These are phyloP conservation scores for Globisporangium carolinianum DNA, from an alignment of 352 stramenopile species.

Conservation along the genomic window DNA sequence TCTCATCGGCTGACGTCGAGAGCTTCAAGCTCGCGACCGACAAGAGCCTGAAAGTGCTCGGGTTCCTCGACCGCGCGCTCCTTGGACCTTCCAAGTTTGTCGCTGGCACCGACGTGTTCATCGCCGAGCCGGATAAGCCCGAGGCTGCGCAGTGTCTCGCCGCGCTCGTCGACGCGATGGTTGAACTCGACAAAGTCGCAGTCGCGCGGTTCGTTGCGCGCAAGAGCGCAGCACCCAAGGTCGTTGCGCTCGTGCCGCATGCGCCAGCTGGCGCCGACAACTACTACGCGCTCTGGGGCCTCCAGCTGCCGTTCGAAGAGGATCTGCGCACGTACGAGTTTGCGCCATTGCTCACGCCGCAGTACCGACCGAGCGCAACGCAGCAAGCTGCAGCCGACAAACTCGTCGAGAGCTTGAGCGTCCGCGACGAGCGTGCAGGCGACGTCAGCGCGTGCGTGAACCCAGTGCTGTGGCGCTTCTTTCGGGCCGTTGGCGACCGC, in stretches of 20 bases:
- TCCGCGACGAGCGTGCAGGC: slow-evolving; percentile 52
- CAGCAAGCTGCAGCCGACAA: slow-evolving; percentile 59
- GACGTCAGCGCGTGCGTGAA: slow-evolving; percentile 64
- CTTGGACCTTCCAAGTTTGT: slow-evolving; percentile 55
- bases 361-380: slow-evolving; percentile 37
- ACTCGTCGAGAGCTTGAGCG: slow-evolving; percentile 68
- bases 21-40: slow-evolving; percentile 80
- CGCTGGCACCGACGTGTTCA: slow-evolving; percentile 55
- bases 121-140: slow-evolving; percentile 66
- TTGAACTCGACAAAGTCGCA: slow-evolving; percentile 45
- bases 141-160: slow-evolving; percentile 53
- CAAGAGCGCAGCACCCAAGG: slow-evolving; percentile 75
- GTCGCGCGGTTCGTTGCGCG: slow-evolving; percentile 71
- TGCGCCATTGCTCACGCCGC: slow-evolving; percentile 45
- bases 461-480: slow-evolving; percentile 66
- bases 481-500: slow-evolving; percentile 47
- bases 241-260: slow-evolving; percentile 66
- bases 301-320: slow-evolving; percentile 76
- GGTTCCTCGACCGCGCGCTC: slow-evolving; percentile 53
- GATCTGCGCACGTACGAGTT: slow-evolving; percentile 79
- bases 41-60: slow-evolving; percentile 67
- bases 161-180: slow-evolving; percentile 64
- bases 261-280: slow-evolving; percentile 27
- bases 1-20: slow-evolving; percentile 71
- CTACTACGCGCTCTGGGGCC: slow-evolving; percentile 68